Percentiles rank a stretch among this genome's conserved stretches.
Conservation (phyloP, 1,284 basidiomycete genomes). For the Marasmius fiardii region DNA sequence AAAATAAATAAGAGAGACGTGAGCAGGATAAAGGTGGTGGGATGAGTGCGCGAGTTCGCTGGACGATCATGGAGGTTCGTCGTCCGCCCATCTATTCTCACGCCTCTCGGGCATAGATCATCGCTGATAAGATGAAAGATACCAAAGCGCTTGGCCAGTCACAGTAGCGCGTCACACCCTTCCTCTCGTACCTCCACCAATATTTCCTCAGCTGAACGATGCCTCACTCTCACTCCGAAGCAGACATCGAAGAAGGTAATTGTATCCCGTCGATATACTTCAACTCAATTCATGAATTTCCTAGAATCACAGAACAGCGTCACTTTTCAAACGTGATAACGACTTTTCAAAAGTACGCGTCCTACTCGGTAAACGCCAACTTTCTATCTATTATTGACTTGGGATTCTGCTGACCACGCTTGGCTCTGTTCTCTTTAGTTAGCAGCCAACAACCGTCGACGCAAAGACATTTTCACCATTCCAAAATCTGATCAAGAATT, state of each 20-base stretch:
- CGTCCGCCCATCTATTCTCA: too few species aligned
- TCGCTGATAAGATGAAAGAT: too few species aligned
- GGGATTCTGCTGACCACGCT: neutral
- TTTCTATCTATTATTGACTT: neutral
- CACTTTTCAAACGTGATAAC: constrained; percentile 68
- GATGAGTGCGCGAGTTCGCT: too few species aligned
- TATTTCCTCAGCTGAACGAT: constrained; percentile 14
- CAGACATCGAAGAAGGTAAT: constrained; percentile 40
- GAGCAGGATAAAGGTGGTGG: too few species aligned
- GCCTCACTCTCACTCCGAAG: constrained; percentile 22
- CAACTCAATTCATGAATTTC: neutral
- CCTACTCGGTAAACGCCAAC: constrained; percentile 50
- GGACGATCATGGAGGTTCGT: too few species aligned
- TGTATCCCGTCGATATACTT: neutral
- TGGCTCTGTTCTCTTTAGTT: constrained; percentile 37
- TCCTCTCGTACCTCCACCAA: neutral
- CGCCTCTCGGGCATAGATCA: too few species aligned
- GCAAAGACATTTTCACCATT: constrained; percentile 68
- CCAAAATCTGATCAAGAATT: constrained; percentile 58
- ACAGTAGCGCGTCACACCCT: too few species aligned
- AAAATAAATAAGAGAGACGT: too few species aligned
- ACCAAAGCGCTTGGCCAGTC: too few species aligned
- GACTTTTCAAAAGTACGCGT: constrained; percentile 64
- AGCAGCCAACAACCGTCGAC: constrained; percentile 70
- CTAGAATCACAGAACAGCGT: constrained; percentile 42